These are phyloP conservation scores for Aspergillus nanangensis DNA, from an alignment of 495 filamentous ascomycete species.

Conservation along the genomic window DNA sequence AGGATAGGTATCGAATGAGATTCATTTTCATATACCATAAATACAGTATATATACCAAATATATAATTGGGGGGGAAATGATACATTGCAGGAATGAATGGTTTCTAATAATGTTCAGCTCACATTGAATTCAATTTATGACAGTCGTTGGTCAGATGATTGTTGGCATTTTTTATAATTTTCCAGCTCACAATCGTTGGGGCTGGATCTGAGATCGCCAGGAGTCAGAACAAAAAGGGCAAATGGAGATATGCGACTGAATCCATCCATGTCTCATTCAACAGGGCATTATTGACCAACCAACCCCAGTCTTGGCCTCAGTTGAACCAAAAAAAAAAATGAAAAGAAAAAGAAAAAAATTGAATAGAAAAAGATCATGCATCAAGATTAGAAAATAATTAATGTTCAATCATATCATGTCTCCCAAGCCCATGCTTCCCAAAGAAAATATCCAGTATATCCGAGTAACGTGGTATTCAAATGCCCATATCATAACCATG, in stretches of 20 bases:
- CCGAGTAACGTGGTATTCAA: neutral
- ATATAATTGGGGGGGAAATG: no score
- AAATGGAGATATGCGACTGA: constrained; percentile 9
- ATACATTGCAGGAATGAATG: neutral
- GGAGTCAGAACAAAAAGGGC: constrained; percentile 15
- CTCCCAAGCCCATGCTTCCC: constrained; percentile 1
- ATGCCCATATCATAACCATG: no score
- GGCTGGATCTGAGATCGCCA: constrained; percentile 15
- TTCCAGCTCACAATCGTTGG: no score
- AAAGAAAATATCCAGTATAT: neutral
- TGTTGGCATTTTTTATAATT: constrained; percentile 3
- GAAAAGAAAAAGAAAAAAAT: no score
- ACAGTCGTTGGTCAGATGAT: constrained; percentile 5
- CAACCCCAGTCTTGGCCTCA: no score
- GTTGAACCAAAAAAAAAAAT: neutral
- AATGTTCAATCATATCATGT: constrained; percentile 7
- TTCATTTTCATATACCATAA: no score
- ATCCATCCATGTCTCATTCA: constrained; percentile 9
- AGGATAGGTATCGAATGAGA: no score
- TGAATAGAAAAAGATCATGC: no score
- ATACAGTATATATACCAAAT: no score
- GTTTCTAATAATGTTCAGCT: neutral
- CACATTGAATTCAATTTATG: no score
- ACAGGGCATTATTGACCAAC: constrained; percentile 4
- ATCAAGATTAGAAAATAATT: constrained; percentile 3